Percentiles rank a stretch among this genome's conserved stretches.
phyloP scores from a whole-genome alignment of 75 land plant species.

The Larix kaempferi region DNA sequence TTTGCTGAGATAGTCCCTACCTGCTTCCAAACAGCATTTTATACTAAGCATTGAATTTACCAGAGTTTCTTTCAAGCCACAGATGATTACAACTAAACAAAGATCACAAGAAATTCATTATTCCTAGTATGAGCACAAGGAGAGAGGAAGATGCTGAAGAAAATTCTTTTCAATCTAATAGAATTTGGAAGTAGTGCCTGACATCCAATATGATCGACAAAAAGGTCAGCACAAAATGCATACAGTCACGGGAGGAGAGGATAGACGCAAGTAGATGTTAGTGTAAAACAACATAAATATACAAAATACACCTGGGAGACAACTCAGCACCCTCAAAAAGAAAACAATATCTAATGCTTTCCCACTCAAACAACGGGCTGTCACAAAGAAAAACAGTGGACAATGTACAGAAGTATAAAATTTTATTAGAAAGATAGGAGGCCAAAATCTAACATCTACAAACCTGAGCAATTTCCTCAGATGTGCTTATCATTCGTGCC shows the following conservation, averaged over 20 bases:
- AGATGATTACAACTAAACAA: neutral
- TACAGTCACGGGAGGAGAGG: neutral
- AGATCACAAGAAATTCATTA: neutral
- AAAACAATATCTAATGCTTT: neutral
- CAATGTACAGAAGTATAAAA: neutral
- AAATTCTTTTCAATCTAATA: neutral
- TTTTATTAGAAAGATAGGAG: neutral
- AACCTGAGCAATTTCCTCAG: constrained; percentile 93
- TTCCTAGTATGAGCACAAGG: neutral
- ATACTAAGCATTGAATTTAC: neutral
- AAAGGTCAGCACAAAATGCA: neutral
- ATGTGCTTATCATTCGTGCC: constrained; percentile 88
- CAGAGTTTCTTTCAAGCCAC: neutral
- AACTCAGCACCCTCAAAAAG: neutral
- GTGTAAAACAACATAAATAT: neutral
- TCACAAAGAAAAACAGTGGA: neutral
- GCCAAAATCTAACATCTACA: neutral
- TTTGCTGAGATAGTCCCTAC: constrained; percentile 72
- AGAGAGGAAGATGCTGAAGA: neutral
- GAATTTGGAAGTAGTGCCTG: neutral
- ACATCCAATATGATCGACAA: neutral
- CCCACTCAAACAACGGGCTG: neutral
- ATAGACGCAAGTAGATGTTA: neutral
- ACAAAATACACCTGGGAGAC: neutral
- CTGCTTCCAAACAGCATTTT: constrained; percentile 29